These are phyloP conservation scores for Dendrobium nobile DNA, from an alignment of 106 monocot genomes.

Conservation along the genomic window DNA sequence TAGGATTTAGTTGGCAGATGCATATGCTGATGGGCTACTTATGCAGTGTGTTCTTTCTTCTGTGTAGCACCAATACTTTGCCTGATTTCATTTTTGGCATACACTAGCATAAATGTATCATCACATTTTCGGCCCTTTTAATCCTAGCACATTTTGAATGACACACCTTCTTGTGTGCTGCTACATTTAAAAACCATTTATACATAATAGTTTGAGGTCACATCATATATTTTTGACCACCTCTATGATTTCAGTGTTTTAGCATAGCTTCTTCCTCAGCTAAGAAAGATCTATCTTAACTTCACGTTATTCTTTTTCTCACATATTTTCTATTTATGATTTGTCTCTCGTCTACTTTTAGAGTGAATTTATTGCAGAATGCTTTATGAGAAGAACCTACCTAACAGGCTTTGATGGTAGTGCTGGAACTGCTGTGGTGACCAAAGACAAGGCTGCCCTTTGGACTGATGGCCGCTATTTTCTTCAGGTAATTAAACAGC, in stretches of 20 bases:
- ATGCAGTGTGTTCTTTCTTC: neutral
- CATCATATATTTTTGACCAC: neutral
- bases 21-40: neutral
- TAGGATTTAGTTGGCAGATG: neutral
- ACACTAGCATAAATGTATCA: neutral
- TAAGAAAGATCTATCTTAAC: neutral
- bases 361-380: slow-evolving; percentile 90
- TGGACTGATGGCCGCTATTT: slow-evolving; percentile 98
- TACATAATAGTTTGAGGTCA: neutral
- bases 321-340: neutral
- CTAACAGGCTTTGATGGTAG: slow-evolving; percentile 80
- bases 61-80: neutral
- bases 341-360: slow-evolving; percentile 13
- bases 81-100: neutral
- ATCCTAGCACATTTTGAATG: neutral
- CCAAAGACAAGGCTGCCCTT: slow-evolving; percentile 71
- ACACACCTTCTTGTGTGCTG: neutral
- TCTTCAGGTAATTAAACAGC: slow-evolving; percentile 50
- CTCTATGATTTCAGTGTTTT: neutral
- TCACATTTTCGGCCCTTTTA: neutral
- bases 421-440: slow-evolving; percentile 91
- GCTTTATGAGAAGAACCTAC: slow-evolving; percentile 69
- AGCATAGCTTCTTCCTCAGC: neutral
- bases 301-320: neutral
- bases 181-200: neutral